Percentiles rank a stretch among this genome's conserved stretches.
Conservation (phyloP, 345 rosid genomes). For the Gynandropsis gynandra region DNA sequence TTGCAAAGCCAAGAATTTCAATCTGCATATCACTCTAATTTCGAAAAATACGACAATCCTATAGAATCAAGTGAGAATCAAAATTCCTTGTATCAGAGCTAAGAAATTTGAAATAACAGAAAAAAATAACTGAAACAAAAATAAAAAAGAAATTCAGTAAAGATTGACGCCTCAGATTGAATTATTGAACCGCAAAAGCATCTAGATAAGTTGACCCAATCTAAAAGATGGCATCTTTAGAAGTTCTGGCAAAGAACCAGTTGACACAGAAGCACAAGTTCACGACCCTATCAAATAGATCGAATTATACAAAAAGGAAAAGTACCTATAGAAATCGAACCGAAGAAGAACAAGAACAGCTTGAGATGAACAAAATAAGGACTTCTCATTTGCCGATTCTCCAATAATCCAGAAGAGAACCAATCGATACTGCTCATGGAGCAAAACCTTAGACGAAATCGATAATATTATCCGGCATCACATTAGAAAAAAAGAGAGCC, state of each 20-base stretch:
- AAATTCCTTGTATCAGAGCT: not conserved
- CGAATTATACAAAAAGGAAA: conserved; percentile 16
- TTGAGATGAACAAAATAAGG: too few species aligned
- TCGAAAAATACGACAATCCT: too few species aligned
- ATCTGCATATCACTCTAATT: too few species aligned
- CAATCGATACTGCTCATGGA: too few species aligned
- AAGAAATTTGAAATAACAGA: not conserved
- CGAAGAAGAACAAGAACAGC: too few species aligned
- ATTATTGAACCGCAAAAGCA: too few species aligned
- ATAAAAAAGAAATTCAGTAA: conserved; percentile 2
- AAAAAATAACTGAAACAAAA: not conserved
- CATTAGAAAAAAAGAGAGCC: not conserved
- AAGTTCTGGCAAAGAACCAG: conserved; percentile 17
- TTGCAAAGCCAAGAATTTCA: too few species aligned
- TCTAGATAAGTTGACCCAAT: too few species aligned
- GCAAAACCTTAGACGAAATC: too few species aligned
- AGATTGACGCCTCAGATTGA: not conserved
- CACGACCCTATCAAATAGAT: not conserved
- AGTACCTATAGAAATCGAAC: conserved; percentile 34
- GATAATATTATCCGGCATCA: conserved; percentile 17
- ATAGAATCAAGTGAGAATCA: not conserved
- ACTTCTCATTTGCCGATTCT: too few species aligned
- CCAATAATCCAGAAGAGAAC: too few species aligned
- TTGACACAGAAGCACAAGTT: conserved; percentile 11
- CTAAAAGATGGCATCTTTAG: not conserved